Percentiles rank a stretch among this genome's conserved stretches.
Conservation (phyloP, 1,284 basidiomycete genomes). For the Apiotrichum domesticum region DNA sequence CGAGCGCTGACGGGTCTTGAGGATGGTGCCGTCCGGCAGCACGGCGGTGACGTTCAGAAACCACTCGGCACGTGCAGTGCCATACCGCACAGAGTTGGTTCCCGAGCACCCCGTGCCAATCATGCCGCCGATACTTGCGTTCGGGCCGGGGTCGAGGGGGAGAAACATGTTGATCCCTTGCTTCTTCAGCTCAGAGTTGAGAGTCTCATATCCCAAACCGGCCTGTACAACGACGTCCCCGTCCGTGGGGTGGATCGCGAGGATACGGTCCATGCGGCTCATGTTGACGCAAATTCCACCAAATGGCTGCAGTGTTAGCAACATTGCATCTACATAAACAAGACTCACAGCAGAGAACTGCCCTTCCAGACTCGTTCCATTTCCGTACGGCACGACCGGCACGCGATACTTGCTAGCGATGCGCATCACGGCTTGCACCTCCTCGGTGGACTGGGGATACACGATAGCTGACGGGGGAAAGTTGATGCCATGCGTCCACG, state of each 20-base stretch:
- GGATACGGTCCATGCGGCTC: slow-evolving; percentile 71
- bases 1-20: slow-evolving; percentile 82
- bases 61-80: slow-evolving; percentile 74
- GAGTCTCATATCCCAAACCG: slow-evolving; percentile 71
- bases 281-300: slow-evolving; percentile 80
- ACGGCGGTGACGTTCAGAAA: slow-evolving; percentile 59
- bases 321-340: not conserved
- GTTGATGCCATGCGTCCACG: slow-evolving; percentile 5
- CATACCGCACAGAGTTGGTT: slow-evolving; percentile 81
- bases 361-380: slow-evolving; percentile 36
- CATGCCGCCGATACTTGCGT: slow-evolving; percentile 87
- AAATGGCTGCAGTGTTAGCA: slow-evolving; percentile 25
- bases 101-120: slow-evolving; percentile 60
- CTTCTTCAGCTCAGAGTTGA: slow-evolving; percentile 66
- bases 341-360: slow-evolving; percentile 23
- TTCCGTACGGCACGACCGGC: slow-evolving; percentile 37
- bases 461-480: slow-evolving; percentile 22
- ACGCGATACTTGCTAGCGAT: slow-evolving; percentile 28
- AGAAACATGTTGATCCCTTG: slow-evolving; percentile 76
- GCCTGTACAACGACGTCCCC: slow-evolving; percentile 74
- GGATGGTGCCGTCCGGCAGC: slow-evolving; percentile 78
- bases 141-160: slow-evolving; percentile 59
- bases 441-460: slow-evolving; percentile 29
- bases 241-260: slow-evolving; percentile 59
- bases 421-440: slow-evolving; percentile 31